Evolutionary conservation across 352 stramenopile species (phyloP).

Genomic region (Phytophthora colocasiae): DNA sequence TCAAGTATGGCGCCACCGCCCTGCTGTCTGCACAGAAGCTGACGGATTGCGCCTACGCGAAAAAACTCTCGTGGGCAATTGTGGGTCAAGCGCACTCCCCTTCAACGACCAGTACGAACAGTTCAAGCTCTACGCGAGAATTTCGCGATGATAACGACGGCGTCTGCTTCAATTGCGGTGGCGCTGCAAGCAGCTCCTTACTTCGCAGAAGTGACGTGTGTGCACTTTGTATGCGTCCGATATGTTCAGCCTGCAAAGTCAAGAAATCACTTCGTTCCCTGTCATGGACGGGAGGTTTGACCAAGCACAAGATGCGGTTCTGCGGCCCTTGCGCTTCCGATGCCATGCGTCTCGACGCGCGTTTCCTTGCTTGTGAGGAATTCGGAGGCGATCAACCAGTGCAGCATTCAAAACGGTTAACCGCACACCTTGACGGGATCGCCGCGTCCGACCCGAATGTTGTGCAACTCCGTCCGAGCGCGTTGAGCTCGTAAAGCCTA

Average conservation of each 20-base stretch:
- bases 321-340: conserved; percentile 18
- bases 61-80: conserved; percentile 57
- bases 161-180: conserved; percentile 31
- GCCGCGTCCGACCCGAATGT: conserved; percentile 29
- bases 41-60: conserved; percentile 48
- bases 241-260: conserved; percentile 33
- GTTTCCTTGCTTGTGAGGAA: conserved; percentile 25
- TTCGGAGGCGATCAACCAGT: conserved; percentile 6
- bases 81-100: conserved; percentile 17
- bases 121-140: conserved; percentile 21
- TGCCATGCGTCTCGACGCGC: conserved; percentile 20
- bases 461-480: conserved; percentile 27
- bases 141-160: not conserved
- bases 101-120: conserved; percentile 21
- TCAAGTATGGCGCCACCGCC: conserved; percentile 24
- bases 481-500: conserved; percentile 16
- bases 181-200: conserved; percentile 2
- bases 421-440: conserved; percentile 12
- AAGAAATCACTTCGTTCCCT: conserved; percentile 32
- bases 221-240: conserved; percentile 27
- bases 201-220: conserved; percentile 31
- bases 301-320: conserved; percentile 29
- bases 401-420: conserved; percentile 12
- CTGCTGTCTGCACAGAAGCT: conserved; percentile 31
- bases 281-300: conserved; percentile 15